Evolutionary conservation across 306 rosid species (phyloP), one percentile per base, ranked within the genome.

Genomic region (Carpinus fangiana): DNA sequence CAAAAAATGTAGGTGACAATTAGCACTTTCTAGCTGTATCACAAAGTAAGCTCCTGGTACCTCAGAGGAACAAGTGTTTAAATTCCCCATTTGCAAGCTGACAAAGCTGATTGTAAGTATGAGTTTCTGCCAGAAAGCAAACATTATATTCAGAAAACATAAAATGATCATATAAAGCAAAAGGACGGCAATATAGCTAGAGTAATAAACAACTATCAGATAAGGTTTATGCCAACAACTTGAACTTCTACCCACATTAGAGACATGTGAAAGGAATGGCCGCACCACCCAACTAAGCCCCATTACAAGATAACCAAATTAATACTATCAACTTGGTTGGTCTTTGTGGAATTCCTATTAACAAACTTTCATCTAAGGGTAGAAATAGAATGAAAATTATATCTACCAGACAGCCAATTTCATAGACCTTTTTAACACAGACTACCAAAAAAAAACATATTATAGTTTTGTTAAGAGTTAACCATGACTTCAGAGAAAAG

Each of bases 31-130:
- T 41, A 8, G 51, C 50, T 9, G 51, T 28, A 41, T 41, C 48
- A 67, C 10, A 67, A 28, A 3, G 2, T 56, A 12, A 71, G 70
- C 79, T 43, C 5, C 70, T 45, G 10, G 62, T 13, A 23, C 60
- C 78, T 90, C 91, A 94, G 26, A 92, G 72, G 84, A 94, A 94
- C 78, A 94, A 68, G 86, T 89, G 85, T 67, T 84, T 95, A 75
- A 87, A 93, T 73, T 93, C 98, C 65, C 96, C 98, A 84, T 88
- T 90, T 73, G 98, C 97, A 51, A 92, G 93, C 86, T 78, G 90
- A 81, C 97, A 91, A 36, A 95, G 93, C 87, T 90, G 92, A 82
- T 93, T 86, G 93, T 90, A 95, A 75, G 81, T 76, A 72, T 83
- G 47, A 14, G 81, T 77, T 79, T 95, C 98, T 95, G 98, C 77